A percentile compares a stretch with the other conserved stretches of the same genome.
Conservation (phyloP, 306 rosid genomes). For the Hylodesmum podocarpum region DNA sequence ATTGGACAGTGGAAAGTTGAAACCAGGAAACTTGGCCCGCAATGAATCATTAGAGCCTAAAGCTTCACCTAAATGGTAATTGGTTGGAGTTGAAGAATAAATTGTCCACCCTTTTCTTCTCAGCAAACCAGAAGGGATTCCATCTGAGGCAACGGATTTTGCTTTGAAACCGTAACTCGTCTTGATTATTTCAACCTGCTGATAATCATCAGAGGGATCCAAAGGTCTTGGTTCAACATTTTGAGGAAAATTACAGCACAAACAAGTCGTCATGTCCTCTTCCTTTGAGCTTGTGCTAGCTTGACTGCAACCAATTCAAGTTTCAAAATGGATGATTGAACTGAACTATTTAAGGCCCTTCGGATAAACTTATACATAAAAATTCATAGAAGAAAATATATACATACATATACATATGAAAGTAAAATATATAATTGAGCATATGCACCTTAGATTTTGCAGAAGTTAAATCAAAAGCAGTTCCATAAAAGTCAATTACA, state of each 20-base stretch:
- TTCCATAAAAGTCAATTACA: too few species aligned
- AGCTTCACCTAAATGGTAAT: conserved; percentile 46
- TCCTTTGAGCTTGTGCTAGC: conserved; percentile 46
- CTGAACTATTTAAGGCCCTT: too few species aligned
- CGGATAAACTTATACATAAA: too few species aligned
- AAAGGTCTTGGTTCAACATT: conserved; percentile 32
- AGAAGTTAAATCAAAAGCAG: too few species aligned
- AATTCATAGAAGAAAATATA: too few species aligned
- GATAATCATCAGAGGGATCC: conserved; percentile 34
- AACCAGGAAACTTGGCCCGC: conserved; percentile 37
- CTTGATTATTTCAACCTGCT: conserved; percentile 35
- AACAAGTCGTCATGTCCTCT: conserved; percentile 35
- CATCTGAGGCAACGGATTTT: conserved; percentile 37
- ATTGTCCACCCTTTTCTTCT: conserved; percentile 38
- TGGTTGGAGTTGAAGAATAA: background rate
- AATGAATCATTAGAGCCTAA: conserved; percentile 39
- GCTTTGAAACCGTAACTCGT: conserved; percentile 29
- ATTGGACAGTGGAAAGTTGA: conserved; percentile 23
- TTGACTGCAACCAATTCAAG: conserved; percentile 24
- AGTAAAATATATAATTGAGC: too few species aligned
- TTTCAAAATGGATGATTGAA: too few species aligned
- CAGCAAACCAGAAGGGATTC: conserved; percentile 41
- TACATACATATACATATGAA: too few species aligned
- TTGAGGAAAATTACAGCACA: background rate
- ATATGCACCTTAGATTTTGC: too few species aligned